Evolutionary conservation across 805 yeast genomes (phyloP).

Genomic region (Pichia rugopelliculosa): DNA sequence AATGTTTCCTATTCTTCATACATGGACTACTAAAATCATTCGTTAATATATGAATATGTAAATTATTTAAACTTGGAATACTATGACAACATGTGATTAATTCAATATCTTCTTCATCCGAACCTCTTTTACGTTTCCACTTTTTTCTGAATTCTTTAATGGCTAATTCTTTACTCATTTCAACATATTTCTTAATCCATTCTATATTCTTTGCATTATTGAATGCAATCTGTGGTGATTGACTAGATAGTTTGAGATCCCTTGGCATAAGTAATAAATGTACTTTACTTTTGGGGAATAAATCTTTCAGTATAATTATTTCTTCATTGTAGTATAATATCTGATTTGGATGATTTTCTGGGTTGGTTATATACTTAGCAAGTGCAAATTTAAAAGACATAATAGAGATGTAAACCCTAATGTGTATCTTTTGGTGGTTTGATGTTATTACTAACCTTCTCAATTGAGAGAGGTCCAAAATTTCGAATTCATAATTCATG

Average conservation of each 20-base stretch:
- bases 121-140: slow-evolving; percentile 13
- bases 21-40: slow-evolving; percentile 48
- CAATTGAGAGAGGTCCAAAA: too few species aligned
- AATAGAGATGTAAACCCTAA: too few species aligned
- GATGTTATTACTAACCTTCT: too few species aligned
- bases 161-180: slow-evolving; percentile 27
- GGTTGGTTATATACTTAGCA: slow-evolving; percentile 39
- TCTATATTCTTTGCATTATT: slow-evolving; percentile 26
- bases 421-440: too few species aligned
- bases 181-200: slow-evolving; percentile 28
- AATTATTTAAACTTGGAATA: slow-evolving; percentile 58
- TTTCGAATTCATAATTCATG: too few species aligned
- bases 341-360: slow-evolving; percentile 30
- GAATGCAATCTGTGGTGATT: slow-evolving; percentile 49
- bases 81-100: slow-evolving; percentile 61
- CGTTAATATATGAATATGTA: slow-evolving; percentile 70
- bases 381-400: slow-evolving; percentile 48
- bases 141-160: slow-evolving; percentile 11
- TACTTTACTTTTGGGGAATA: slow-evolving; percentile 52
- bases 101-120: slow-evolving; percentile 18
- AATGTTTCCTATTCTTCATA: slow-evolving; percentile 59
- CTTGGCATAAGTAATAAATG: slow-evolving; percentile 62
- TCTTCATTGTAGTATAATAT: slow-evolving; percentile 44
- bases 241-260: slow-evolving; percentile 30
- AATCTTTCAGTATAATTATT: slow-evolving; percentile 51